Evolutionary conservation across 768 basidiomycete species (phyloP).

Genomic region (Termitomyces heimii): DNA sequence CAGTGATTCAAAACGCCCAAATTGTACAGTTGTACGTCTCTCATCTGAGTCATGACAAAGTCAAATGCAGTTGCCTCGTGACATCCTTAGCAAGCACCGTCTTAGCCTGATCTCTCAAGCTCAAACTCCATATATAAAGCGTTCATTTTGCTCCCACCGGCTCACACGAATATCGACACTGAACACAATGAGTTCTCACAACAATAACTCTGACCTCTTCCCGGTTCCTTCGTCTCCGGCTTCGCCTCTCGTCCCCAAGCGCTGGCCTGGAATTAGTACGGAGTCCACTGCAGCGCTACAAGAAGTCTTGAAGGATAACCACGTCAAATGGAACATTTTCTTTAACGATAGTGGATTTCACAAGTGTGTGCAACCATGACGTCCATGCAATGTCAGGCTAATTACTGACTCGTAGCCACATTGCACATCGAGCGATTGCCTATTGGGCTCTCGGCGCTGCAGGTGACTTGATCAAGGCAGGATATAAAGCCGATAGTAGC

Average conservation of each 20-base stretch:
- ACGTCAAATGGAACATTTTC: constrained; percentile 41
- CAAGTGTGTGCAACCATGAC: constrained; percentile 33
- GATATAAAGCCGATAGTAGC: constrained; percentile 26
- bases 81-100: constrained; percentile 1
- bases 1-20: background rate
- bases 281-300: constrained; percentile 26
- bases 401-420: constrained; percentile 15
- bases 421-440: constrained; percentile 23
- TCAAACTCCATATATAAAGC: background rate
- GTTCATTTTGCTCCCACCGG: background rate
- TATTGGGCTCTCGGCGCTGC: constrained; percentile 24
- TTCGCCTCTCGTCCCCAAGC: constrained; percentile 21
- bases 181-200: background rate
- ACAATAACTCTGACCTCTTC: constrained; percentile 18
- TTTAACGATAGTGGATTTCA: constrained; percentile 45
- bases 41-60: background rate
- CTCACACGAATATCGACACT: background rate
- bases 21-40: background rate
- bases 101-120: background rate
- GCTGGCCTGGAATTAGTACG: constrained; percentile 28
- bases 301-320: constrained; percentile 42
- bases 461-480: constrained; percentile 26
- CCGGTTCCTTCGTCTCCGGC: constrained; percentile 23
- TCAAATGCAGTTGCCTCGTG: background rate
- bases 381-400: background rate